phyloP scores from a whole-genome alignment of 1,139 yeast genomes.

The Pichia sp. region DNA sequence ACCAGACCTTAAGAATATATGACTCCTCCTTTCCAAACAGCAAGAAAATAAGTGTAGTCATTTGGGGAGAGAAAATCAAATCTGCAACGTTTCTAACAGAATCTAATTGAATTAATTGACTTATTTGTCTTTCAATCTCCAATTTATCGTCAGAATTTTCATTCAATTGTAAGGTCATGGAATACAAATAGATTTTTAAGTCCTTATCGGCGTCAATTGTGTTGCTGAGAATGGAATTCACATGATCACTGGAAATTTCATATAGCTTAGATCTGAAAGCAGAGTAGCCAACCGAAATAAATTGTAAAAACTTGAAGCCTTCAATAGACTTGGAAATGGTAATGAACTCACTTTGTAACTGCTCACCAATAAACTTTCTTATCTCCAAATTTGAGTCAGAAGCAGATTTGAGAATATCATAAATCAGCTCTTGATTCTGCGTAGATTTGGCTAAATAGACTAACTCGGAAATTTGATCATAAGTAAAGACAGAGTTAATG shows the following conservation, averaged over 20 bases:
- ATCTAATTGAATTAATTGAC: constrained; percentile 10
- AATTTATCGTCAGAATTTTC: neutral
- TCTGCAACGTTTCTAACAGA: constrained; percentile 26
- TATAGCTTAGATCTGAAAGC: constrained; percentile 5
- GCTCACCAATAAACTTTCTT: neutral
- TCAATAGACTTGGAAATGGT: neutral
- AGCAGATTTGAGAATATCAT: constrained; percentile 3
- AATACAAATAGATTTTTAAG: constrained; percentile 13
- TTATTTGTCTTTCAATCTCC: constrained; percentile 1
- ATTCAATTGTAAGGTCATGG: constrained; percentile 2
- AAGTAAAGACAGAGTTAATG: neutral
- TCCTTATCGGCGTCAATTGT: neutral
- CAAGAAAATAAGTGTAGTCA: constrained; percentile 19
- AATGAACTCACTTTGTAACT: neutral
- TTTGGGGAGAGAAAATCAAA: constrained; percentile 28
- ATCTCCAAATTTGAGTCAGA: neutral
- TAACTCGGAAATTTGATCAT: constrained; percentile 5
- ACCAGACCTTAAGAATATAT: constrained; percentile 34
- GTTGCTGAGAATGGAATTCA: constrained; percentile 9
- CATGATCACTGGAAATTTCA: constrained; percentile 9
- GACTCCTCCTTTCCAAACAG: neutral
- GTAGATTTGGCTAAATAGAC: neutral
- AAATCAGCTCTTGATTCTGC: neutral
- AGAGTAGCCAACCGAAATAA: constrained; percentile 3
- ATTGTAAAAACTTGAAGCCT: constrained; percentile 20